Evolutionary conservation across 73 alveolate species (phyloP).

Genomic region (Effrenium voratum): DNA sequence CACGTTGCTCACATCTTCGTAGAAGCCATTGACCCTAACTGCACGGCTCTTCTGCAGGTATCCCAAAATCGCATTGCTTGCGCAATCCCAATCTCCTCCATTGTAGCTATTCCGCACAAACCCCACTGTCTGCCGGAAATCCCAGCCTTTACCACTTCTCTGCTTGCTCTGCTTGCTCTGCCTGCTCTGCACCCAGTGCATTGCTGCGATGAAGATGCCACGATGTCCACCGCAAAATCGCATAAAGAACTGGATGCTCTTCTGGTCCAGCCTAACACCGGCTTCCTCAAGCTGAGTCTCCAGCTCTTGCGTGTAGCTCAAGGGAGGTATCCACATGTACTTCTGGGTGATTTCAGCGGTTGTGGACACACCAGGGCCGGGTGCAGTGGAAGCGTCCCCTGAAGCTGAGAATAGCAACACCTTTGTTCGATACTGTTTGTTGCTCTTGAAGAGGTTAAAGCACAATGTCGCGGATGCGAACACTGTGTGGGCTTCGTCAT

Average conservation of each 20-base stretch:
- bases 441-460: constrained; percentile 45
- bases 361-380: constrained; percentile 31
- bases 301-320: constrained; percentile 47
- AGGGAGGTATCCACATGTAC: constrained; percentile 66
- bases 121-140: constrained; percentile 43
- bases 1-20: constrained; percentile 7
- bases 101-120: constrained; percentile 43
- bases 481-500: constrained; percentile 75
- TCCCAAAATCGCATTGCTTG: constrained; percentile 18
- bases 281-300: constrained; percentile 40
- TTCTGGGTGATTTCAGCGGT: constrained; percentile 70
- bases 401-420: constrained; percentile 29
- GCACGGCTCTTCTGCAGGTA: constrained; percentile 50
- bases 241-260: constrained; percentile 60
- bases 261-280: constrained; percentile 69
- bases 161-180: too few species aligned
- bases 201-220: constrained; percentile 60
- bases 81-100: constrained; percentile 16
- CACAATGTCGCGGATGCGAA: constrained; percentile 22
- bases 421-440: background rate
- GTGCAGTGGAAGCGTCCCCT: constrained; percentile 51
- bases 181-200: constrained; percentile 73
- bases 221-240: constrained; percentile 58
- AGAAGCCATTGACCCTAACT: constrained; percentile 36
- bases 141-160: constrained; percentile 12